Percentiles rank a stretch among this genome's conserved stretches.
Evolutionary conservation across 495 filamentous ascomycete genomes (phyloP).

Genomic region (Cryomyces minteri): DNA sequence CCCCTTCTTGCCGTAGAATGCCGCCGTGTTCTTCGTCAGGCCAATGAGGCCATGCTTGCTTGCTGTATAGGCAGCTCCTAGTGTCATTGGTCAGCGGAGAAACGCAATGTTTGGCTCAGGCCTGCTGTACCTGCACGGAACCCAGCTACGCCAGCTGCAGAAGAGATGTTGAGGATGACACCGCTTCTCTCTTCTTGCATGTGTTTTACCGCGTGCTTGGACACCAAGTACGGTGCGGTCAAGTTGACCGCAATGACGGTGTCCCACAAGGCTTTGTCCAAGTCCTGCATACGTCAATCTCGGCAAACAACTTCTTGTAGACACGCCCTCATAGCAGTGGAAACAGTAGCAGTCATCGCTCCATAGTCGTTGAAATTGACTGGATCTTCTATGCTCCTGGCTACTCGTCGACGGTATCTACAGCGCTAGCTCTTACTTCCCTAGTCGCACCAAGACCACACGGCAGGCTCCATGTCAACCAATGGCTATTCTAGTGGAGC

Average conservation of each 20-base stretch:
- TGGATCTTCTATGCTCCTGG: too few relatives aligned
- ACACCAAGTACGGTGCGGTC: constrained; percentile 35
- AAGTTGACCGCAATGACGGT: constrained; percentile 39
- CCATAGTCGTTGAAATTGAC: too few relatives aligned
- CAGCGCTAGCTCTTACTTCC: too few relatives aligned
- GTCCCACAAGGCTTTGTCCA: constrained; percentile 34
- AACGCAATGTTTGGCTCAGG: too few relatives aligned
- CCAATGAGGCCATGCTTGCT: constrained; percentile 36
- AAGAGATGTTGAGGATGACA: constrained; percentile 31
- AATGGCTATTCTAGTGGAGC: too few relatives aligned
- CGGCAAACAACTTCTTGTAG: constrained; percentile 3
- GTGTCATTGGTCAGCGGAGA: neutral
- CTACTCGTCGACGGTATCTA: too few relatives aligned
- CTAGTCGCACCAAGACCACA: too few relatives aligned
- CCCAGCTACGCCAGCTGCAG: constrained; percentile 9
- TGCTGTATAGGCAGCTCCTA: constrained; percentile 36
- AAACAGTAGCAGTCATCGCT: too few relatives aligned
- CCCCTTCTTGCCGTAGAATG: constrained; percentile 35
- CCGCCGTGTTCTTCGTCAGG: constrained; percentile 43
- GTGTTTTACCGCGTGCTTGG: constrained; percentile 31
- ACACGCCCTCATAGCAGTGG: neutral
- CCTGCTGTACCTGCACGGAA: neutral
- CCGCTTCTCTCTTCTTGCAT: constrained; percentile 12
- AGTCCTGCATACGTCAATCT: constrained; percentile 6
- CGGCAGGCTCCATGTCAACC: too few relatives aligned